Conservation (phyloP, 1,139 yeast species). For the Blastobotrys raffinosifermentans region DNA sequence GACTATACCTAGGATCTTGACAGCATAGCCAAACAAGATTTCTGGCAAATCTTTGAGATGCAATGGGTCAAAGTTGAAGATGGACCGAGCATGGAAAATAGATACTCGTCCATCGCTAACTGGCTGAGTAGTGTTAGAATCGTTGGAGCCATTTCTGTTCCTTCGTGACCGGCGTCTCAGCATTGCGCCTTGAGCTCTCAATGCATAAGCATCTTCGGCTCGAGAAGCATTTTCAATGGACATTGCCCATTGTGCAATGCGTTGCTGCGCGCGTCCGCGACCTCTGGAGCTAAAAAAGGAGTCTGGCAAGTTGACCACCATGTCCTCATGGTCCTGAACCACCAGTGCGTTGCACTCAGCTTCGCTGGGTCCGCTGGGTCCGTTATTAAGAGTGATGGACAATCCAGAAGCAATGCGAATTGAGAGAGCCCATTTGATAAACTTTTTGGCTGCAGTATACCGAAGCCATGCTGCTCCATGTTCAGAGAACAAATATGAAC, state of each 20-base stretch:
- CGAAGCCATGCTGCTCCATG: constrained; percentile 29
- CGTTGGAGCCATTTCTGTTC: too few species aligned
- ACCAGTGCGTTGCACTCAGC: too few species aligned
- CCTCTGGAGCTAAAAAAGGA: constrained; percentile 14
- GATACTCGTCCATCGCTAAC: not conserved
- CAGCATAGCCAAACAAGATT: constrained; percentile 14
- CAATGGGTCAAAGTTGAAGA: constrained; percentile 25
- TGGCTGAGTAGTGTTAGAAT: not conserved
- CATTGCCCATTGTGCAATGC: constrained; percentile 27
- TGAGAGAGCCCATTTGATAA: constrained; percentile 22
- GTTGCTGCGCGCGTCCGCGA: too few species aligned
- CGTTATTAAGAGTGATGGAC: not conserved
- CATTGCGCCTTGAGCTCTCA: constrained; percentile 7
- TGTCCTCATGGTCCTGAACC: not conserved
- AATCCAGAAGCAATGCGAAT: constrained; percentile 4
- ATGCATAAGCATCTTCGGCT: constrained; percentile 18
- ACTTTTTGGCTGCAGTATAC: constrained; percentile 25
- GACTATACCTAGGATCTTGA: constrained; percentile 19
- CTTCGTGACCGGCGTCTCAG: not conserved
- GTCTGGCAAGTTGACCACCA: not conserved
- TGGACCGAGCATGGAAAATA: constrained; percentile 14
- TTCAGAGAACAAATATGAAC: constrained; percentile 23
- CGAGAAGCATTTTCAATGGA: constrained; percentile 23
- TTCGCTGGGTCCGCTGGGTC: not conserved
- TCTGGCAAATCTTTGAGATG: constrained; percentile 15